Percentiles rank a stretch among this genome's conserved stretches.
These are phyloP conservation scores for Colletotrichum karsti DNA, from an alignment of 2,329 filamentous ascomycete species.

Conservation along the genomic window DNA sequence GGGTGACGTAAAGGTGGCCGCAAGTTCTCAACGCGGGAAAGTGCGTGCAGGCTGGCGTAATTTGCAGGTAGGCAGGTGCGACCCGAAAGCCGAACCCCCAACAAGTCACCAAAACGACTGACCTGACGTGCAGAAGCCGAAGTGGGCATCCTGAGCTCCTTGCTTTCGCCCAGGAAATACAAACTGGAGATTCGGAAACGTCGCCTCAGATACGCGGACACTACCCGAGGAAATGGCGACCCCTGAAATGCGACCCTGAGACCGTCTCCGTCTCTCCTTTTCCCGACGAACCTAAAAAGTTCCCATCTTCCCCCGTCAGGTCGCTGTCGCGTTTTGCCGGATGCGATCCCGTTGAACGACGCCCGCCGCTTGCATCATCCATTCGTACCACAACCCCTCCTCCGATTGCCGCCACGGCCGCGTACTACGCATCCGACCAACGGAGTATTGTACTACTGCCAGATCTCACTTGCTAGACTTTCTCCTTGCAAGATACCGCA, in stretches of 20 bases:
- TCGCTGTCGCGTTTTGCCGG: too few species aligned
- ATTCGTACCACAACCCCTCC: background rate
- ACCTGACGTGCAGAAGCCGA: too few species aligned
- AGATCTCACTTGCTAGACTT: too few species aligned
- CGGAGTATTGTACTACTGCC: background rate
- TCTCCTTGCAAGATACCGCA: background rate
- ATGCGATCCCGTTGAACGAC: background rate
- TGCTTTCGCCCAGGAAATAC: background rate
- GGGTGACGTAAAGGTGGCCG: conserved; percentile 19
- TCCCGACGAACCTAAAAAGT: background rate
- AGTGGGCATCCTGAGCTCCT: background rate
- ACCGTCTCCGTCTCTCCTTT: conserved; percentile 6
- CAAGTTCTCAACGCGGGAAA: background rate
- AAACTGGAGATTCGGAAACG: background rate
- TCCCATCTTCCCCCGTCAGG: too few species aligned
- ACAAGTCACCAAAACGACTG: too few species aligned
- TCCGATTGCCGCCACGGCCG: background rate
- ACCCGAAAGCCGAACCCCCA: background rate
- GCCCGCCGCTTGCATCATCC: background rate
- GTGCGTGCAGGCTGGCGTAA: background rate
- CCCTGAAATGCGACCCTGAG: conserved; percentile 29
- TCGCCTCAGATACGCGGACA: conserved; percentile 15
- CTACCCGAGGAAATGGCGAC: conserved; percentile 20
- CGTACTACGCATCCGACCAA: background rate
- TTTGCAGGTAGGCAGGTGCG: background rate